A percentile compares a stretch with the other conserved stretches of the same genome.
phyloP scores from a whole-genome alignment of 768 basidiomycete species.

The Boletus tomentosulus region DNA sequence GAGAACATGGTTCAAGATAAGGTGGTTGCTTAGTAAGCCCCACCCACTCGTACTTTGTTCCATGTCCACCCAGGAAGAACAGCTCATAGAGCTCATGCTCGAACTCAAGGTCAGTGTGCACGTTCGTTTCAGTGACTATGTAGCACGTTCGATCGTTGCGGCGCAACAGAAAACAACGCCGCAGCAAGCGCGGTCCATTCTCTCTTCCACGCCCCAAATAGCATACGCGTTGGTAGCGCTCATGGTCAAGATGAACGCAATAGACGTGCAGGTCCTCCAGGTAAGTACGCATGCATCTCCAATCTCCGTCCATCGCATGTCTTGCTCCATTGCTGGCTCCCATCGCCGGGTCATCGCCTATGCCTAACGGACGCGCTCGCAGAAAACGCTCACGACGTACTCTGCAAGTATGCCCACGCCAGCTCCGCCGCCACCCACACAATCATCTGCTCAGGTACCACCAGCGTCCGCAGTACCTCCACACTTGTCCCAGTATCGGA shows the following conservation, averaged over 20 bases:
- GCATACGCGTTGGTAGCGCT: slow-evolving; percentile 72
- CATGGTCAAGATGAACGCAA: slow-evolving; percentile 73
- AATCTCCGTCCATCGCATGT: neutral
- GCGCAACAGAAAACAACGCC: slow-evolving; percentile 67
- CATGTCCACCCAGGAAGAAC: slow-evolving; percentile 61
- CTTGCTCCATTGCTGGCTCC: neutral
- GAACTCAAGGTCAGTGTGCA: slow-evolving; percentile 52
- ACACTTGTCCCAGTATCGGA: slow-evolving; percentile 35
- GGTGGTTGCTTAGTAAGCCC: slow-evolving; percentile 16
- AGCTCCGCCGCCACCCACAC: slow-evolving; percentile 13
- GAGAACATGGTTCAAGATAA: neutral
- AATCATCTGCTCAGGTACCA: slow-evolving; percentile 24
- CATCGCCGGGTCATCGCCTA: neutral
- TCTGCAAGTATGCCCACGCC: slow-evolving; percentile 24
- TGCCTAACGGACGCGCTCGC: slow-evolving; percentile 5
- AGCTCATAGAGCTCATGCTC: slow-evolving; percentile 70
- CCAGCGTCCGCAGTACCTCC: slow-evolving; percentile 45
- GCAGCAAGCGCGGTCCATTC: slow-evolving; percentile 60
- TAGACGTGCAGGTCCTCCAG: slow-evolving; percentile 74
- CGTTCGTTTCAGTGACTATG: too few species aligned
- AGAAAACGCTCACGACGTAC: slow-evolving; percentile 65
- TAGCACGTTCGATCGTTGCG: slow-evolving; percentile 3
- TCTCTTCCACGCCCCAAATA: slow-evolving; percentile 71
- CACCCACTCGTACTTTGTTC: too few species aligned
- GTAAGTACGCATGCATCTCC: slow-evolving; percentile 32